Percentiles rank a stretch among this genome's conserved stretches.
phyloP scores from a whole-genome alignment of 2,329 filamentous ascomycete species.

The Saccharata proteae region DNA sequence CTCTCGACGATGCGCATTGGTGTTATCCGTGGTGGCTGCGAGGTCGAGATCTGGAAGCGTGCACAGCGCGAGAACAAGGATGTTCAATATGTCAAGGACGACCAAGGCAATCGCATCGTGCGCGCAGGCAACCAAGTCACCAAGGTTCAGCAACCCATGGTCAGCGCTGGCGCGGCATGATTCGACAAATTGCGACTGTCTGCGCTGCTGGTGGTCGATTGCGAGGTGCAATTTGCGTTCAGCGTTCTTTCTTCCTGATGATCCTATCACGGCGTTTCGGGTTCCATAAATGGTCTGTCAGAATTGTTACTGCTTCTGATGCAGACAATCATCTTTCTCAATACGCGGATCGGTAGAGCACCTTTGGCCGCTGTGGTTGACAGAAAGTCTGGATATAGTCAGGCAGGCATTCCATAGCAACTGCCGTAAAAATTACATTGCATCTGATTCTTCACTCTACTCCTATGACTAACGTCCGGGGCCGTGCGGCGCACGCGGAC shows the following conservation, averaged over 20 bases:
- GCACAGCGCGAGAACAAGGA: slow-evolving; percentile 49
- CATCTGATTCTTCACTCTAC: no score
- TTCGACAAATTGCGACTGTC: background rate
- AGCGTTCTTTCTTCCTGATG: background rate
- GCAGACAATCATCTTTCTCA: no score
- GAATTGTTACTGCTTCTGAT: no score
- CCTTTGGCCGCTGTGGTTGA: no score
- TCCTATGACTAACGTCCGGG: no score
- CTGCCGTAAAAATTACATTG: no score
- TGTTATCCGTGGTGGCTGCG: slow-evolving; percentile 30
- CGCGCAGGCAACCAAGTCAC: slow-evolving; percentile 79
- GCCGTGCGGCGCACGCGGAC: no score
- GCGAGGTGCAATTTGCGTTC: background rate
- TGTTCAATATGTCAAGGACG: slow-evolving; percentile 67
- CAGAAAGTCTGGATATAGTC: no score
- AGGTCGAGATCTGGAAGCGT: slow-evolving; percentile 34
- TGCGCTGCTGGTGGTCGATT: background rate
- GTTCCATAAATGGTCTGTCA: no score
- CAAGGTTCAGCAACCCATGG: slow-evolving; percentile 65
- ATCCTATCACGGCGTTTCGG: background rate
- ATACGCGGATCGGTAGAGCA: no score
- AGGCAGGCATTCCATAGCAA: no score
- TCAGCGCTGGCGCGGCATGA: slow-evolving; percentile 73
- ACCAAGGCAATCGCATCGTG: slow-evolving; percentile 67
- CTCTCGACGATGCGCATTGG: slow-evolving; percentile 32